Conservation (phyloP, 441 rosid genomes). For the Lepidium campestre region DNA sequence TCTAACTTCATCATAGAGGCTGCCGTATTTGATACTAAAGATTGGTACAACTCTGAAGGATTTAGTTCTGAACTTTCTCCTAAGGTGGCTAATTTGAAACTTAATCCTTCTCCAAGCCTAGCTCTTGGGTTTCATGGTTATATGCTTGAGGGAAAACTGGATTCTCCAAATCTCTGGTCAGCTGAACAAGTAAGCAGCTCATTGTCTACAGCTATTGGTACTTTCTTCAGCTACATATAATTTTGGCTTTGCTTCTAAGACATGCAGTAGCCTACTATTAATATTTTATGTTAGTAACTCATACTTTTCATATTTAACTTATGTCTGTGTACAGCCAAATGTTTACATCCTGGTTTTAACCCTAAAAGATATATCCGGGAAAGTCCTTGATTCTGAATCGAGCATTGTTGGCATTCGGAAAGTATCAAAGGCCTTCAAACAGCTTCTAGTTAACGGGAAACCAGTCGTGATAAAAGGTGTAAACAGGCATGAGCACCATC, state of each 20-base stretch:
- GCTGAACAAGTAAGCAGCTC: slow-evolving; percentile 76
- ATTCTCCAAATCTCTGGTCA: slow-evolving; percentile 91
- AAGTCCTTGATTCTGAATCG: slow-evolving; percentile 85
- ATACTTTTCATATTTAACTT: slow-evolving; percentile 11
- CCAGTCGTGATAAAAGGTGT: slow-evolving; percentile 91
- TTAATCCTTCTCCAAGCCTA: slow-evolving; percentile 39
- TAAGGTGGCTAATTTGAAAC: slow-evolving; percentile 51
- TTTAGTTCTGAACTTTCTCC: slow-evolving; percentile 49
- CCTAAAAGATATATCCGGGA: slow-evolving; percentile 79
- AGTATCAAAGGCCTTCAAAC: slow-evolving; percentile 87
- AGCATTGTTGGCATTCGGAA: slow-evolving; percentile 79
- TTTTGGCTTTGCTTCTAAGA: slow-evolving; percentile 1
- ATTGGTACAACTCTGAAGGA: slow-evolving; percentile 52
- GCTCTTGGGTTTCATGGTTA: slow-evolving; percentile 68
- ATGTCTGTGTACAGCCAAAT: slow-evolving; percentile 64
- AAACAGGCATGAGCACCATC: slow-evolving; percentile 99
- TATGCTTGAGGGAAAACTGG: slow-evolving; percentile 68
- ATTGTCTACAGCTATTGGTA: slow-evolving; percentile 15
- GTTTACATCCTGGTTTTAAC: slow-evolving; percentile 73
- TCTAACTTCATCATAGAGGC: slow-evolving; percentile 70
- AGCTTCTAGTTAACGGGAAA: slow-evolving; percentile 85
- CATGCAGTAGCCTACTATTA: background rate
- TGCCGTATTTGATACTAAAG: slow-evolving; percentile 64
- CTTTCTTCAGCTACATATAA: slow-evolving; percentile 7
- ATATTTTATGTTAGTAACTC: background rate